These are phyloP conservation scores for Grammothele lineata DNA, from an alignment of 768 basidiomycete genomes.

Conservation along the genomic window DNA sequence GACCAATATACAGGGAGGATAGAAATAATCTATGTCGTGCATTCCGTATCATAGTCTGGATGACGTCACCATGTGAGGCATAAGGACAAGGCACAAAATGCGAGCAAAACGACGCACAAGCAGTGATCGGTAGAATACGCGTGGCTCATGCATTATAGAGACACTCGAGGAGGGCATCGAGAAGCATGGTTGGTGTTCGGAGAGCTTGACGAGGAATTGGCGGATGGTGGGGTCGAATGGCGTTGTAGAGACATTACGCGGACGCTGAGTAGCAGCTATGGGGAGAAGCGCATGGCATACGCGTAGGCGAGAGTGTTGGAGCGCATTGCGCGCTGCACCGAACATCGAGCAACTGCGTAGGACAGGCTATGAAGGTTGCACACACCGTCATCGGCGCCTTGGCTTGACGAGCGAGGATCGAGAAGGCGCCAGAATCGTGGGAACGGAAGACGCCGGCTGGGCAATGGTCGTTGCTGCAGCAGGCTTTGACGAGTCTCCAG, in stretches of 20 bases:
- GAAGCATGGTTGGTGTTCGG: conserved; percentile 27
- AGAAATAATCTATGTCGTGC: conserved; percentile 82
- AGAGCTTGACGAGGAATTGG: conserved; percentile 20
- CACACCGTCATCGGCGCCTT: too few relatives aligned
- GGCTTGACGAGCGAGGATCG: too few relatives aligned
- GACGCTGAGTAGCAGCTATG: conserved; percentile 1
- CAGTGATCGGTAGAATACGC: conserved; percentile 22
- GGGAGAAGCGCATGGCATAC: conserved; percentile 5
- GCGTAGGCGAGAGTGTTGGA: conserved; percentile 7
- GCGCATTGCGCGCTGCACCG: conserved; percentile 14
- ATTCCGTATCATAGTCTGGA: conserved; percentile 69
- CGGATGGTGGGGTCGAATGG: conserved; percentile 21
- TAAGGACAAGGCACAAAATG: too few relatives aligned
- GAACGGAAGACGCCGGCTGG: conserved; percentile 14
- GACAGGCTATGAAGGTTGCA: not conserved
- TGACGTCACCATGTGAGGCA: not conserved
- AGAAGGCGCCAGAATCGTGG: conserved; percentile 4
- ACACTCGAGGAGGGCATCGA: conserved; percentile 20
- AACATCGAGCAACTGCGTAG: conserved; percentile 13
- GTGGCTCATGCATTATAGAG: conserved; percentile 23
- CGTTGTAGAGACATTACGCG: conserved; percentile 12
- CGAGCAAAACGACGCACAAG: conserved; percentile 26
- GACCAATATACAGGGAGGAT: conserved; percentile 86
- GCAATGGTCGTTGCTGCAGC: conserved; percentile 9
- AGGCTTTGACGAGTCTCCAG: not conserved